Percentiles rank a stretch among this genome's conserved stretches.
phyloP scores from a whole-genome alignment of 1,139 yeast genomes.

The Taphrina pruni region DNA sequence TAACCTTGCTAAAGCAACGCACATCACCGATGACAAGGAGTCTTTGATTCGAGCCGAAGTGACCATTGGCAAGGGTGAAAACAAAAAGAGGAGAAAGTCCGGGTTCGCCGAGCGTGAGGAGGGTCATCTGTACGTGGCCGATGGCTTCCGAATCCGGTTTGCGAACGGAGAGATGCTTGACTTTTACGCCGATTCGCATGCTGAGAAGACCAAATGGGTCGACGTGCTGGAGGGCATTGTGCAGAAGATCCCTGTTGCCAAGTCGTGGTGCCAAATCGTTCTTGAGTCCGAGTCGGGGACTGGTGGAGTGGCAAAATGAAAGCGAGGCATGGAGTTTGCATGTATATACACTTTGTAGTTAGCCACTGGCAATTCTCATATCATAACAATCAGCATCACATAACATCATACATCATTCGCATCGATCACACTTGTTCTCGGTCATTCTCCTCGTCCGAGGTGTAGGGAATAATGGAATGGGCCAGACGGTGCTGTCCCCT shows the following conservation, averaged over 20 bases:
- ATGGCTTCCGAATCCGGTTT: constrained; percentile 64
- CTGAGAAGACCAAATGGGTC: constrained; percentile 64
- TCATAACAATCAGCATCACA: neutral
- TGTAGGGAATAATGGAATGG: constrained; percentile 15
- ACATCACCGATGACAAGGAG: constrained; percentile 48
- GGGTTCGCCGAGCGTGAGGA: constrained; percentile 42
- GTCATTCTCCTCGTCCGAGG: constrained; percentile 1
- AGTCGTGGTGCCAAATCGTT: constrained; percentile 47
- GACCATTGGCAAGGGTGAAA: constrained; percentile 48
- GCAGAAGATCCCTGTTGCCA: constrained; percentile 31
- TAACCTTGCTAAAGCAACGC: constrained; percentile 64
- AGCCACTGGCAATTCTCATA: constrained; percentile 6
- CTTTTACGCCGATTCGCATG: constrained; percentile 66
- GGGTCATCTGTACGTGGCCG: constrained; percentile 46
- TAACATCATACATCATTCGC: neutral
- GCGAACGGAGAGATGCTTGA: constrained; percentile 68
- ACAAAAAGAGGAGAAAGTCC: constrained; percentile 42
- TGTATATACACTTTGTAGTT: neutral
- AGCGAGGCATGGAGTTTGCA: neutral
- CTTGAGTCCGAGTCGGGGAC: constrained; percentile 27
- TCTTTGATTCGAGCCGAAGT: constrained; percentile 53
- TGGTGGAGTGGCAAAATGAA: constrained; percentile 1
- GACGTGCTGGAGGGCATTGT: constrained; percentile 47
- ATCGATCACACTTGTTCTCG: neutral
- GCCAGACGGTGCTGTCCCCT: constrained; percentile 1